A percentile compares a stretch with the other conserved stretches of the same genome.
These are phyloP conservation scores for Populus alba DNA, from an alignment of 345 rosid species.

Conservation along the genomic window DNA sequence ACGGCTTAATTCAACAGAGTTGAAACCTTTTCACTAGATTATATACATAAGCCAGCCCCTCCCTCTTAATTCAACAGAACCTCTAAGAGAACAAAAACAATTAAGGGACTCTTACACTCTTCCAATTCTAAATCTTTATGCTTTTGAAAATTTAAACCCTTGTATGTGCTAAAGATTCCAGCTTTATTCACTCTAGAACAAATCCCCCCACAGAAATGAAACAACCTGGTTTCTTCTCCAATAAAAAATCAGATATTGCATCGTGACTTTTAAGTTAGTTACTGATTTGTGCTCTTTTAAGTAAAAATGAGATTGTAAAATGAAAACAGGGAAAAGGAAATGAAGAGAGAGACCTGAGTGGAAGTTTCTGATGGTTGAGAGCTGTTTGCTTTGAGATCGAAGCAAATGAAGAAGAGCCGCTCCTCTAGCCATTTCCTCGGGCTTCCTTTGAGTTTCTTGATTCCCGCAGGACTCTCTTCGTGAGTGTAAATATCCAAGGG, in stretches of 20 bases:
- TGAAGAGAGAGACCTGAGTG: constrained; percentile 42
- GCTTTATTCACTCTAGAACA: background rate
- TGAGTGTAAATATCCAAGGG: background rate
- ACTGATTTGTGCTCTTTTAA: background rate
- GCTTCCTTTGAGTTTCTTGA: background rate
- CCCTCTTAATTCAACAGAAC: background rate
- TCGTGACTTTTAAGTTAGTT: constrained; percentile 3
- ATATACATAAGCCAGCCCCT: too few relatives aligned
- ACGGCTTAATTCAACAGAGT: background rate
- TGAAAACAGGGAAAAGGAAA: background rate
- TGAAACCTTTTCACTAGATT: too few relatives aligned
- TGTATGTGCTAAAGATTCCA: background rate
- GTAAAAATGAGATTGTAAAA: background rate
- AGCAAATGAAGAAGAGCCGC: constrained; percentile 54
- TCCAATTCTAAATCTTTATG: background rate
- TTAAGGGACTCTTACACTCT: background rate
- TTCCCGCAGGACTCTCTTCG: background rate
- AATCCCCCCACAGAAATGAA: background rate
- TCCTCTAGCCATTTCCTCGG: constrained; percentile 54
- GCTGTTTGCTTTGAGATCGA: constrained; percentile 53
- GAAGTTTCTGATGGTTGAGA: constrained; percentile 35
- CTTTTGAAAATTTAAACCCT: background rate
- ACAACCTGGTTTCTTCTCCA: background rate
- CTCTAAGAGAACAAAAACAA: background rate
- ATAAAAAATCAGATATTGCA: constrained; percentile 22